Conservation (phyloP, 2,329 filamentous ascomycete species). For the Didymella pinodella region DNA sequence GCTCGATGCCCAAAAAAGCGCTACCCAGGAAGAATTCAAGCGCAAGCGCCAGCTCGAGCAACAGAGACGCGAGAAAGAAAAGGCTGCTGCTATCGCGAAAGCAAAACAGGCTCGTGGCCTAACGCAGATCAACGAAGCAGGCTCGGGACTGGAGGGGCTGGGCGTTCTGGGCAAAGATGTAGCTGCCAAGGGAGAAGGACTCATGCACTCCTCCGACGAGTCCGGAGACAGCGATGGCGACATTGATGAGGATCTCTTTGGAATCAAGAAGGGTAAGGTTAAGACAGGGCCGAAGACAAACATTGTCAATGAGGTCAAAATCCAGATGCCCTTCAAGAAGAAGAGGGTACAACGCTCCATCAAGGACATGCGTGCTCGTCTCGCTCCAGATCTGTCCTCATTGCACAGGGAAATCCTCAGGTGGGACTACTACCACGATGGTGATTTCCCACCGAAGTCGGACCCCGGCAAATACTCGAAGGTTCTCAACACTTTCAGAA, state of each 20-base stretch:
- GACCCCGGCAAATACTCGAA: slow-evolving; percentile 74
- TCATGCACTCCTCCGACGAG: slow-evolving; percentile 84
- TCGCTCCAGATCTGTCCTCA: slow-evolving; percentile 85
- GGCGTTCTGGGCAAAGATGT: slow-evolving; percentile 81
- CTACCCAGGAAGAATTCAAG: slow-evolving; percentile 63
- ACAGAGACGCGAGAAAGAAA: slow-evolving; percentile 75
- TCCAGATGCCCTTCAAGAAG: slow-evolving; percentile 80
- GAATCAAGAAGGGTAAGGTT: slow-evolving; percentile 59
- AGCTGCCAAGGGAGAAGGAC: slow-evolving; percentile 75
- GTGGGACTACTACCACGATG: slow-evolving; percentile 94
- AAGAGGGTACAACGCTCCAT: slow-evolving; percentile 78
- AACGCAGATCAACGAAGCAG: slow-evolving; percentile 72
- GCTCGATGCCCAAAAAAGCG: slow-evolving; percentile 37
- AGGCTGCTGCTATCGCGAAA: slow-evolving; percentile 74
- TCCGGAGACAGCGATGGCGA: slow-evolving; percentile 65
- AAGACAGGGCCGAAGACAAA: slow-evolving; percentile 51
- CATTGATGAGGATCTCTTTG: slow-evolving; percentile 74
- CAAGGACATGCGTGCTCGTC: slow-evolving; percentile 91
- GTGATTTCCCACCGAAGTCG: slow-evolving; percentile 80
- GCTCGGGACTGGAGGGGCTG: slow-evolving; percentile 77
- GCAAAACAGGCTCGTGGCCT: slow-evolving; percentile 66
- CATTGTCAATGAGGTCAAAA: slow-evolving; percentile 48
- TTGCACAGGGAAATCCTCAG: slow-evolving; percentile 86
- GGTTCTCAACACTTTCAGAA: slow-evolving; percentile 79
- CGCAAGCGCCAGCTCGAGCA: slow-evolving; percentile 77